Conservation (phyloP, 2,329 filamentous ascomycete genomes). For the Pyrenophora tritici-repentis region DNA sequence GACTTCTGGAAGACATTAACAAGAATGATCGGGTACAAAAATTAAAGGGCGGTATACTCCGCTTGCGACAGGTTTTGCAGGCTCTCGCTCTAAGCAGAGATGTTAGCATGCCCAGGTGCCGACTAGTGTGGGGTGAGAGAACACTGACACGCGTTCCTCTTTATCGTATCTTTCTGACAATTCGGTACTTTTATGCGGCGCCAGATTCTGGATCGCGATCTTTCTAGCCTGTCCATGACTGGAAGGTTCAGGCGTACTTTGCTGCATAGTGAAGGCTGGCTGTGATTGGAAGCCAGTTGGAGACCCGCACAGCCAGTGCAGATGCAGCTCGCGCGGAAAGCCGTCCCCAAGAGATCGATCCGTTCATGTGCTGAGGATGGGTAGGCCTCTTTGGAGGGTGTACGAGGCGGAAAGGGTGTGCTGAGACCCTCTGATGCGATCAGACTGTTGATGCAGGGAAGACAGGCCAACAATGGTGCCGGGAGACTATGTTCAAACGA, state of each 20-base stretch:
- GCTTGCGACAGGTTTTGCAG: slow-evolving; percentile 30
- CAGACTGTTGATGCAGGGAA: not conserved
- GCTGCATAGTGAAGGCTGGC: slow-evolving; percentile 4
- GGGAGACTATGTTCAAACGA: not conserved
- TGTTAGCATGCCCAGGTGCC: slow-evolving; percentile 4
- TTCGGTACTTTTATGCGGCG: slow-evolving; percentile 6
- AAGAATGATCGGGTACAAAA: not conserved
- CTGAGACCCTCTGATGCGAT: not conserved
- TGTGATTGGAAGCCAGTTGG: not conserved
- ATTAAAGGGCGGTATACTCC: slow-evolving; percentile 16
- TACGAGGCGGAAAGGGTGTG: not conserved
- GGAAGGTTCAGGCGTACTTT: not conserved
- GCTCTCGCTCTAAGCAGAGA: slow-evolving; percentile 19
- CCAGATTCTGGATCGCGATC: slow-evolving; percentile 22
- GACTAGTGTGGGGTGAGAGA: not conserved
- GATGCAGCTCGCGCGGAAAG: slow-evolving; percentile 2
- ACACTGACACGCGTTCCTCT: slow-evolving; percentile 28
- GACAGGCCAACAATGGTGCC: not conserved
- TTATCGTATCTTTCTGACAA: slow-evolving; percentile 7
- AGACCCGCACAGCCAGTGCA: not conserved
- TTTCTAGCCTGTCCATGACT: slow-evolving; percentile 14
- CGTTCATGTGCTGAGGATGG: not conserved
- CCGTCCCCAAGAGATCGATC: not conserved
- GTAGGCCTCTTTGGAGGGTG: not conserved
- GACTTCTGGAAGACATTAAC: slow-evolving; percentile 22